Evolutionary conservation across 1,139 yeast species (phyloP), one percentile per base, ranked within the genome.

Genomic region (Nematodospora anomalae): DNA sequence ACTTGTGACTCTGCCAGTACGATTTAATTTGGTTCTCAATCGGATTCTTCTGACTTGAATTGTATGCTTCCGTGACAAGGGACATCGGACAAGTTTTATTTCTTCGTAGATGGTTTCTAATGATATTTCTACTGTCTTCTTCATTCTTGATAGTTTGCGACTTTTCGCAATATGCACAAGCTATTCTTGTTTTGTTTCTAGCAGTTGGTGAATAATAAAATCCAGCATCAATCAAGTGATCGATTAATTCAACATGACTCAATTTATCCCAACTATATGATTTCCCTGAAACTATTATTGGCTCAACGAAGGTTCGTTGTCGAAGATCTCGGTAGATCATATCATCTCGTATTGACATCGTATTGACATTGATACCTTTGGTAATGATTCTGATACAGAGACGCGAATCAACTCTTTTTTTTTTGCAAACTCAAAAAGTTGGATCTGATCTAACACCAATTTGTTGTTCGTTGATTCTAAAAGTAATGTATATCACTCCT

Each of bases 121-220:
- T 55, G 1, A 76, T 63, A 11, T 60, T 58, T 7, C 51, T 48
- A 3, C 61, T 57, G 10, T 55, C 60, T 15, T 31, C 18, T 4
- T 53, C 57, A 52, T 74, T 59, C 14, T 56, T 52, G 23, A 54
- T 46, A 1, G 59, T 58, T 42, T 76, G 78, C 20, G 64, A 62
- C 42, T 64, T 62, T 14, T 70, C 63, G 55, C 96, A 88, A 50
- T 72, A 66, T 33, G 70, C 73, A 53, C 96, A 88, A 2, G 79
- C 66, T 6, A 71, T 73, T 42, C 73, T 73, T 54, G 65, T 79
- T n/a, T 54, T 57, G 38, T 65, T 56, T 27, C 59, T 55, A 42
- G 60, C 63, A 1, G 72, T 67, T 2, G 95, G 95, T 10, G 77
- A 67, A 56, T 71, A 85, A 51, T 70, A 80, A 56, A 87, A 86